Base-by-base conservation (phyloP, 352 stramenopile genomes). In the Lagenidium giganteum region DNA sequence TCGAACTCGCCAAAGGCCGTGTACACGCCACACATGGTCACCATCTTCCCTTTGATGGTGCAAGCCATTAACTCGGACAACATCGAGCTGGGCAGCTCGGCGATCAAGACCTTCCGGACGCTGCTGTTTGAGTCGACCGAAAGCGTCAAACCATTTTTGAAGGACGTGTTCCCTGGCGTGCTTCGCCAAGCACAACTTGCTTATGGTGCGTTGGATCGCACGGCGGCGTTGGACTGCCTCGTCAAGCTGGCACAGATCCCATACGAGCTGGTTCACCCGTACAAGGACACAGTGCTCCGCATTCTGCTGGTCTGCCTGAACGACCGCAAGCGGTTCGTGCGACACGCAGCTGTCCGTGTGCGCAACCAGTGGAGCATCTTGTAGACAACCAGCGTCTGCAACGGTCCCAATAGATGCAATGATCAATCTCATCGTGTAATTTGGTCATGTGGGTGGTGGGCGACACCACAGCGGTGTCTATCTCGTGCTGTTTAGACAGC, bases 321-420 rank as follows among this genome's bases (percentile, higher is more conserved):
- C 53, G 86, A 96, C 49, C 81, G 69, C 49, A 93, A 94, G 47
- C 83, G 84, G 21, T 77, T 92, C 30, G 84, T 96, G 42, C 84
- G 86, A 22, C 82, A 94, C 56, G 73, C 69, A 40, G 78, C 83
- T 3, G 86, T 94, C 41, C 77, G 82, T n/a, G 80, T 95, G 46
- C 82, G 86, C 49, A 96, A 96, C 68, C 64, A 87, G 54, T 96
- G 86, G 86, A 90, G 84, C 44, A 75, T 96, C 30, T 63, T 96
- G 51, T 93, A 84, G 58, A 65, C 28, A 28, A 3, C 13, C 3
- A 22, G 28, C 22, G 21, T 32, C 11, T 33, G n/a, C 28, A 33
- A 33, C 11, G 11, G 28, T n/a, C n/a, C n/a, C n/a, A n/a, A n/a
- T n/a, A n/a, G n/a, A n/a, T n/a, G n/a, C n/a, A n/a, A n/a, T n/a